These are phyloP conservation scores for Terfezia claveryi DNA, from an alignment of 495 filamentous ascomycete species.

Conservation along the genomic window DNA sequence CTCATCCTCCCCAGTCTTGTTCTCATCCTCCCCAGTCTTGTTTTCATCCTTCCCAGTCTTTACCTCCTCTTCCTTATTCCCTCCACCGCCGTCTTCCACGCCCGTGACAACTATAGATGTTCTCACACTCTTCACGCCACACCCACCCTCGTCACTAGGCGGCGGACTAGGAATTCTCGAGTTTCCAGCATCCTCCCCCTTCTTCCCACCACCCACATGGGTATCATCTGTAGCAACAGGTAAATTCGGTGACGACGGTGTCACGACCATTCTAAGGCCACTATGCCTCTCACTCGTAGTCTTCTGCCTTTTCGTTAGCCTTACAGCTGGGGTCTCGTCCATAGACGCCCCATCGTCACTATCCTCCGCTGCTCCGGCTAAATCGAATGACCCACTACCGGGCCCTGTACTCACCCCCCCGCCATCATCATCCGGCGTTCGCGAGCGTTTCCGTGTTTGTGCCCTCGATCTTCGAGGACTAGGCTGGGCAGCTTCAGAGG, in stretches of 20 bases:
- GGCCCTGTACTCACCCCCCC: background rate
- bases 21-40: slow-evolving; percentile 2
- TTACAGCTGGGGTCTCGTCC: background rate
- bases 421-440: background rate
- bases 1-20: slow-evolving; percentile 1
- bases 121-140: slow-evolving; percentile 2
- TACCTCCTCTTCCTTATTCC: background rate
- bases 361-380: background rate
- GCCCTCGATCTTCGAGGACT: too few species aligned
- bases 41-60: background rate
- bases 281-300: background rate
- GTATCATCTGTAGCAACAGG: background rate
- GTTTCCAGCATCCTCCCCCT: background rate
- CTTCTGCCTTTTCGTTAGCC: background rate
- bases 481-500: background rate
- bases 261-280: background rate
- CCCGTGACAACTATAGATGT: slow-evolving; percentile 3
- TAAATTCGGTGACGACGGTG: background rate
- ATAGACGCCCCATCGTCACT: background rate
- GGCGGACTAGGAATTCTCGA: background rate
- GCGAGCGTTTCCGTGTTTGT: too few species aligned
- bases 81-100: background rate
- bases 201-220: background rate
- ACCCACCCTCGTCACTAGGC: slow-evolving; percentile 1
- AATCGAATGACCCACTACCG: background rate